These are phyloP conservation scores for Penicillium oxalicum DNA, from an alignment of 2,329 filamentous ascomycete species.

Conservation along the genomic window DNA sequence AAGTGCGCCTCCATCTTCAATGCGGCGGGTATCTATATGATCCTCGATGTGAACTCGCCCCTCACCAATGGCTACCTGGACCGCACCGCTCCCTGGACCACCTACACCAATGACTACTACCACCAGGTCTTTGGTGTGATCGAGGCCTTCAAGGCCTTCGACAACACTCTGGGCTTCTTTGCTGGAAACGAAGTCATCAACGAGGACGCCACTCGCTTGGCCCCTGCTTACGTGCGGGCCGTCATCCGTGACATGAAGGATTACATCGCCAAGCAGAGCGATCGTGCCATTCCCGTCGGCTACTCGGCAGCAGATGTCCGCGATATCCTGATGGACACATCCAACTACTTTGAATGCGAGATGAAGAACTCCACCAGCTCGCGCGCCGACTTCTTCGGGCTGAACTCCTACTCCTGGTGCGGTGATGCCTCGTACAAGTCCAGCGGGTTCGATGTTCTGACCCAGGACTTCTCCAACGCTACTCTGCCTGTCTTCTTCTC, in stretches of 20 bases:
- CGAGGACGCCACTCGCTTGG: slow-evolving; percentile 48
- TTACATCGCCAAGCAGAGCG: slow-evolving; percentile 56
- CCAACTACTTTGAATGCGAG: slow-evolving; percentile 56
- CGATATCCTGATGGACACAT: slow-evolving; percentile 54
- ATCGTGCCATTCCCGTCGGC: slow-evolving; percentile 58
- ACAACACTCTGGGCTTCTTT: slow-evolving; percentile 62
- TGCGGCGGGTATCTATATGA: slow-evolving; percentile 59
- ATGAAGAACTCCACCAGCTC: slow-evolving; percentile 46
- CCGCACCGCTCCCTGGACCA: slow-evolving; percentile 48
- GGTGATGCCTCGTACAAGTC: slow-evolving; percentile 51
- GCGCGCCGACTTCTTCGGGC: slow-evolving; percentile 58
- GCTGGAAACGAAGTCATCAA: slow-evolving; percentile 65
- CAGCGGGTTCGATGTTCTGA: slow-evolving; percentile 52
- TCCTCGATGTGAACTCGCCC: slow-evolving; percentile 61
- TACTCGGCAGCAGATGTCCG: slow-evolving; percentile 63
- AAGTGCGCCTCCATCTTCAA: slow-evolving; percentile 61
- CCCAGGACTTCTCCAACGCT: slow-evolving; percentile 53
- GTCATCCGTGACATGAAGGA: slow-evolving; percentile 63
- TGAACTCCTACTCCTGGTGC: slow-evolving; percentile 67
- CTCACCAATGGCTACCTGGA: slow-evolving; percentile 52
- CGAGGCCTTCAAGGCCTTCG: slow-evolving; percentile 61
- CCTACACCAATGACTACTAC: slow-evolving; percentile 53
- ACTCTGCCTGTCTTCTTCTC: slow-evolving; percentile 61
- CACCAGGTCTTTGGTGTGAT: slow-evolving; percentile 57
- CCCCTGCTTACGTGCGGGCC: slow-evolving; percentile 56